These are phyloP conservation scores for Escallonia herrerae DNA, from an alignment of 129 eudicot genomes.

Conservation along the genomic window DNA sequence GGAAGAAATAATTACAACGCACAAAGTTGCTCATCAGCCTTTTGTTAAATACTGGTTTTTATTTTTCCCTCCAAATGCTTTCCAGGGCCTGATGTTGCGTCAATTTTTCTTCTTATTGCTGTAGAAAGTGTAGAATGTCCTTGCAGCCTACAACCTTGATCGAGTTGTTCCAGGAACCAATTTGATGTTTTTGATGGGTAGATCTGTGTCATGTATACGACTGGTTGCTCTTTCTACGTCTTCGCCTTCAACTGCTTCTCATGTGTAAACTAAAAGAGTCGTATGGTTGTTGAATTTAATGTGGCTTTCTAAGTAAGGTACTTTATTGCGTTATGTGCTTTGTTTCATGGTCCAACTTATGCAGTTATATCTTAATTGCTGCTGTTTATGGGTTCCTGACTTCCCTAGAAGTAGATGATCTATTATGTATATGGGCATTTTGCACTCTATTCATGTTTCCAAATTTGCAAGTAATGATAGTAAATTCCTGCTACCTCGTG, in stretches of 20 bases:
- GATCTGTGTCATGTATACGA: slow-evolving; percentile 33
- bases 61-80: not conserved
- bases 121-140: slow-evolving; percentile 27
- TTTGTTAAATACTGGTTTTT: not conserved
- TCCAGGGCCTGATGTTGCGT: not conserved
- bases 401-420: not conserved
- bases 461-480: too few species aligned
- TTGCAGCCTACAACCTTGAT: slow-evolving; percentile 19
- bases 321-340: not conserved
- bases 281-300: slow-evolving; percentile 20
- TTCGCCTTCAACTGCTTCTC: slow-evolving; percentile 1
- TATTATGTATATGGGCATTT: too few species aligned
- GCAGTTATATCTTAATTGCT: not conserved
- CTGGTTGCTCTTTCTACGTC: slow-evolving; percentile 9
- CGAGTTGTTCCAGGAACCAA: slow-evolving; percentile 7
- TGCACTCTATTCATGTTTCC: too few species aligned
- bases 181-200: slow-evolving; percentile 27
- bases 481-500: too few species aligned
- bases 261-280: slow-evolving; percentile 29
- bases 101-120: slow-evolving; percentile 15
- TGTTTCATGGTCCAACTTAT: not conserved
- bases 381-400: not conserved
- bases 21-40: not conserved
- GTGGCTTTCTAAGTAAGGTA: too few species aligned
- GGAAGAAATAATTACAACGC: too few species aligned